Base-by-base conservation (phyloP, 1,284 basidiomycete species). In the Ganoderma leucocontextum region DNA sequence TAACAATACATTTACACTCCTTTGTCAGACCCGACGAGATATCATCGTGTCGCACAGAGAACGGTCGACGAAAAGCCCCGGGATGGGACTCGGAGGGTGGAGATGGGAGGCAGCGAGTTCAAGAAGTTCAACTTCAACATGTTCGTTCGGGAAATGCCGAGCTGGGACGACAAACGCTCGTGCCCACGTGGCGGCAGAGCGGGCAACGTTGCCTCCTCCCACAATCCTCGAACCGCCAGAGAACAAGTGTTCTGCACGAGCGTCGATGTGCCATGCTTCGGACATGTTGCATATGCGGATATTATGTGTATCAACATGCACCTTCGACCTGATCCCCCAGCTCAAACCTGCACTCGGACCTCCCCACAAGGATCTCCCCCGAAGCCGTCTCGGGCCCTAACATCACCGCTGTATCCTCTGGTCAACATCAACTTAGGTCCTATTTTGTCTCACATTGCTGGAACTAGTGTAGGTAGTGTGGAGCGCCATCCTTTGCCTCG, bases 211-310 rank as follows among this genome's bases (percentile, higher is more conserved):
- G 52, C 52, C 1, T 35, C 25, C 29, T 17, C 52, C 29, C 29
- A 29, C 52, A 35, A 41, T 22, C 55, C 22, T 38, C 55, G 35
- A 58, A 53, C 52, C 10, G 52, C 22, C 22, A 8, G 49, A 13
- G 29, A 38, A 38, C 55, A 19, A 38, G 55, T 22, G 35, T 38
- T n/a, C 38, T 29, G 9, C 58, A 60, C 58, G 58, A 60, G 58
- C 29, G n/a, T 39, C 36, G 13, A 60, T 6, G 25, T 52, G 58
- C 58, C 36, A 42, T 60, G 58, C 58, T 41, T 60, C 38, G 41
- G 39, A 60, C 58, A 60, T 60, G 58, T 13, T 39, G 38, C 22
- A 5, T 55, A 22, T 13, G 52, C 52, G 17, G 17, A 29, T 35
- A 36, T 17, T 36, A 10, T 17, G 33, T 36, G 15, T 57, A 36